Conservation (phyloP, 768 basidiomycete genomes). For the Panaeolus papilionaceus region DNA sequence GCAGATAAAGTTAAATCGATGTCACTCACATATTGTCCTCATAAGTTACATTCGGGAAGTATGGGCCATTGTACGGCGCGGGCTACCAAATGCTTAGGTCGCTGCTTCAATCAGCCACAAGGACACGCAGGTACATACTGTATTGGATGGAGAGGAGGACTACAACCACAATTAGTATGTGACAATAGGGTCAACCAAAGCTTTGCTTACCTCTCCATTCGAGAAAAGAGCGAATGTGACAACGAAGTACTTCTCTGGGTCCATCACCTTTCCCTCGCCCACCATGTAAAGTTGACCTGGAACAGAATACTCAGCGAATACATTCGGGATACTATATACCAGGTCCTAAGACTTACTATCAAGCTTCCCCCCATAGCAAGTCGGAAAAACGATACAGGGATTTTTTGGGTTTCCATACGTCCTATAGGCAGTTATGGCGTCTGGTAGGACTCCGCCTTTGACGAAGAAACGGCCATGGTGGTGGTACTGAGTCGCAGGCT, state of each 20-base stretch:
- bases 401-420: slow-evolving; percentile 58
- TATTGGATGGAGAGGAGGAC: slow-evolving; percentile 70
- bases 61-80: slow-evolving; percentile 60
- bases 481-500: slow-evolving; percentile 47
- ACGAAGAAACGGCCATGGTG: slow-evolving; percentile 61
- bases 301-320: slow-evolving; percentile 20
- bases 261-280: slow-evolving; percentile 59
- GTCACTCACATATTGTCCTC: slow-evolving; percentile 59
- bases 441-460: slow-evolving; percentile 57
- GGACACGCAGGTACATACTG: slow-evolving; percentile 38
- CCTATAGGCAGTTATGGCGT: slow-evolving; percentile 63
- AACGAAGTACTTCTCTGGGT: slow-evolving; percentile 57
- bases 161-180: slow-evolving; percentile 26
- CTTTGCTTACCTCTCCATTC: slow-evolving; percentile 56
- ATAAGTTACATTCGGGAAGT: slow-evolving; percentile 62
- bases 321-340: not conserved
- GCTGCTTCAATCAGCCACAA: not conserved
- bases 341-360: slow-evolving; percentile 43
- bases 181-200: not conserved
- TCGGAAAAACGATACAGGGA: slow-evolving; percentile 64
- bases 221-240: slow-evolving; percentile 64
- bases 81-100: slow-evolving; percentile 40
- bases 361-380: slow-evolving; percentile 59
- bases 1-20: not conserved
- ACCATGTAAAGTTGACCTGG: slow-evolving; percentile 53